Evolutionary conservation across 352 stramenopile genomes (phyloP).

Genomic region (Pythium catenulatum): DNA sequence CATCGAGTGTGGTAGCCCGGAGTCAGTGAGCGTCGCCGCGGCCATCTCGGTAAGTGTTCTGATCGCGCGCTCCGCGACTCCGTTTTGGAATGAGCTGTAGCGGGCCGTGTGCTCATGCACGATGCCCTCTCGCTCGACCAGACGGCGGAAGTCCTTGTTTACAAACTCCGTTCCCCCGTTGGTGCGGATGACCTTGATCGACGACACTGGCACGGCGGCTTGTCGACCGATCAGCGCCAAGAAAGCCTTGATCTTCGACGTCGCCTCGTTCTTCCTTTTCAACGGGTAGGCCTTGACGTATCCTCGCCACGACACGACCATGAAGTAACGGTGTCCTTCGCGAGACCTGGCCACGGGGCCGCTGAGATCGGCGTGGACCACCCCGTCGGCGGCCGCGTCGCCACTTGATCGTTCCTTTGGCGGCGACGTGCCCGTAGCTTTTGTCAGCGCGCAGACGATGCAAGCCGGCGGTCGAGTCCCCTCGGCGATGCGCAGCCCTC

Average conservation of each 20-base stretch:
- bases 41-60: slow-evolving; percentile 54
- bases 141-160: slow-evolving; percentile 37
- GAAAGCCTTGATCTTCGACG: neutral
- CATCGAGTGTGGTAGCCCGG: neutral
- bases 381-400: neutral
- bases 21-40: slow-evolving; percentile 43
- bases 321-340: slow-evolving; percentile 1
- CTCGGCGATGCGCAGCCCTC: neutral
- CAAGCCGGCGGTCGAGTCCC: neutral
- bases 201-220: neutral
- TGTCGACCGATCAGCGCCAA: slow-evolving; percentile 22
- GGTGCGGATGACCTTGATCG: slow-evolving; percentile 40
- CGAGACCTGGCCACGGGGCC: neutral
- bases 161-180: slow-evolving; percentile 57
- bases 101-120: slow-evolving; percentile 35
- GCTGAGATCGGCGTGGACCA: slow-evolving; percentile 7
- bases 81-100: slow-evolving; percentile 55
- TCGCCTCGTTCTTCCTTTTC: slow-evolving; percentile 10
- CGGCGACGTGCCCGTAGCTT: neutral
- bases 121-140: slow-evolving; percentile 24
- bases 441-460: slow-evolving; percentile 6
- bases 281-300: neutral
- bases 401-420: neutral
- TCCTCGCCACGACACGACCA: neutral
- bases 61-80: slow-evolving; percentile 46